A percentile compares a stretch with the other conserved stretches of the same genome.
phyloP scores from a whole-genome alignment of 495 filamentous ascomycete genomes.

The Hamigera avellanea region DNA sequence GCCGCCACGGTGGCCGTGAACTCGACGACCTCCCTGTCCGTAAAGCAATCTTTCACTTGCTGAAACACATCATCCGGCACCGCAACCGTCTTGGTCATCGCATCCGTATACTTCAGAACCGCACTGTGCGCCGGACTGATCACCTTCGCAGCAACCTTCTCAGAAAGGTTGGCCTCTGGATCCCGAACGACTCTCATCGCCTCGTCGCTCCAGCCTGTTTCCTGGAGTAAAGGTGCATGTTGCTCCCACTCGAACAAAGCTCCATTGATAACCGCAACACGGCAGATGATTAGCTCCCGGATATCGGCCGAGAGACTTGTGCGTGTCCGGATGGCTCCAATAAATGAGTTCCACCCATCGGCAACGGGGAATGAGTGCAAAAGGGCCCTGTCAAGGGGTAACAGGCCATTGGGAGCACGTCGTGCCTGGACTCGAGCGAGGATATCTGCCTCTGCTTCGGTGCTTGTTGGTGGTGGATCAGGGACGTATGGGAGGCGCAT shows the following conservation, averaged over 20 bases:
- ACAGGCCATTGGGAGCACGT: conserved; percentile 49
- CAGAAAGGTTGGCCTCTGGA: conserved; percentile 10
- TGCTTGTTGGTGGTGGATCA: conserved; percentile 39
- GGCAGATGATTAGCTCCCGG: conserved; percentile 62
- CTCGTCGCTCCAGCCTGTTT: conserved; percentile 36
- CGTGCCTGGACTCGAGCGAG: conserved; percentile 50
- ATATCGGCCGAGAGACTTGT: conserved; percentile 47
- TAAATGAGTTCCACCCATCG: conserved; percentile 72
- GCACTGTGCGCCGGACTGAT: conserved; percentile 50
- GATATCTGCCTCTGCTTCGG: conserved; percentile 39
- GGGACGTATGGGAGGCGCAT: conserved; percentile 67
- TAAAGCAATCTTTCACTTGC: conserved; percentile 44
- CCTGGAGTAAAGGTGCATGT: conserved; percentile 52
- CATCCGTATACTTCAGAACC: conserved; percentile 59
- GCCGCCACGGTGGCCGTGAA: conserved; percentile 67
- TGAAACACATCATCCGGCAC: conserved; percentile 55
- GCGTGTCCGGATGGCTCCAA: conserved; percentile 59
- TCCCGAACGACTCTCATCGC: conserved; percentile 33
- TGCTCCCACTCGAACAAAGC: conserved; percentile 74
- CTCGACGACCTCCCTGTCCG: conserved; percentile 62
- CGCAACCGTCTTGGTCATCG: conserved; percentile 55
- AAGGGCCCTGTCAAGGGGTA: conserved; percentile 60
- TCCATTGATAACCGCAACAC: conserved; percentile 60
- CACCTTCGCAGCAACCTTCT: conserved; percentile 8
- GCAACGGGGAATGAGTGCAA: conserved; percentile 62